phyloP scores from a whole-genome alignment of 495 filamentous ascomycete species.

The Parathielavia appendiculata region DNA sequence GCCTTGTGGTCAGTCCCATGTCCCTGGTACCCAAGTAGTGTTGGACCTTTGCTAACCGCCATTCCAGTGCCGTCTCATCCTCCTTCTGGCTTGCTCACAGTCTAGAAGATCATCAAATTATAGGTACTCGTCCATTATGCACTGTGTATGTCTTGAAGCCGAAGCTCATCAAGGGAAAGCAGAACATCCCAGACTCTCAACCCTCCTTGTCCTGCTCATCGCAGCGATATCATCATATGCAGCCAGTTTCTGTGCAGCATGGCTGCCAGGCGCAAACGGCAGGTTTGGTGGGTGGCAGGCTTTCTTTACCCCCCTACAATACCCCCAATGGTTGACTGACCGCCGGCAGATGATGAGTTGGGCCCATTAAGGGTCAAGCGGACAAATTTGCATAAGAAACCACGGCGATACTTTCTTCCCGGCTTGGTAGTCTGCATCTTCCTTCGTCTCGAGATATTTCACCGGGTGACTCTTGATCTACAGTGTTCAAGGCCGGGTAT shows the following conservation, averaged over 20 bases:
- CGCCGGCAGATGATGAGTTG: slow-evolving; percentile 35
- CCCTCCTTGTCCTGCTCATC: slow-evolving; percentile 31
- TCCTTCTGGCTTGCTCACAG: slow-evolving; percentile 43
- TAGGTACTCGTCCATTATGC: slow-evolving; percentile 32
- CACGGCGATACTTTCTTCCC: slow-evolving; percentile 40
- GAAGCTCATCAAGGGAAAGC: slow-evolving; percentile 1
- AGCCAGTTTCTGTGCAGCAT: slow-evolving; percentile 38
- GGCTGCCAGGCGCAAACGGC: slow-evolving; percentile 44
- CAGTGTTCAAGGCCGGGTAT: slow-evolving; percentile 41
- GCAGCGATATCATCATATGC: slow-evolving; percentile 36
- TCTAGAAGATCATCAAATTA: slow-evolving; percentile 43
- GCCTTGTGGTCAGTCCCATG: slow-evolving; percentile 36
- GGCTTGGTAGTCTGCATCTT: slow-evolving; percentile 38
- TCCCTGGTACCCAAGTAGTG: not conserved
- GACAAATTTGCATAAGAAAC: slow-evolving; percentile 37
- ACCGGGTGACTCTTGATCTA: slow-evolving; percentile 34
- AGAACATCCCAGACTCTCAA: slow-evolving; percentile 45
- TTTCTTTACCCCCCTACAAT: not conserved
- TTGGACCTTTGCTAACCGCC: not conserved
- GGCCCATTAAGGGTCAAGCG: slow-evolving; percentile 27
- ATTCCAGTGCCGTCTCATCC: slow-evolving; percentile 39
- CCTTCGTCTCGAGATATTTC: slow-evolving; percentile 39
- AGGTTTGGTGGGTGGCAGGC: slow-evolving; percentile 35
- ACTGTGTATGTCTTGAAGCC: not conserved
- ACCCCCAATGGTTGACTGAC: not conserved